Conservation (phyloP, 768 basidiomycete genomes). For the Tricholoma bakamatsutake region DNA sequence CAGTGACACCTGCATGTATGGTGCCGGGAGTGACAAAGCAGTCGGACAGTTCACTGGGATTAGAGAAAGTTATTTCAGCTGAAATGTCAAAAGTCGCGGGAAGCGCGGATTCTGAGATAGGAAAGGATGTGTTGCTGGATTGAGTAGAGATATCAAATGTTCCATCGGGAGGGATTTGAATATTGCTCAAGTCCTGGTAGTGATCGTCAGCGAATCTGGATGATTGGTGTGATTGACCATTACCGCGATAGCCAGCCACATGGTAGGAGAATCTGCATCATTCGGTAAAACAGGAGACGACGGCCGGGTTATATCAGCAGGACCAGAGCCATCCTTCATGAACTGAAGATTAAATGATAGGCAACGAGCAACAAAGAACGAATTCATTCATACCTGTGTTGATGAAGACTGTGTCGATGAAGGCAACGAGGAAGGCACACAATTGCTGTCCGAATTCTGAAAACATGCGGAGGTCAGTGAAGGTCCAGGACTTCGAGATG, state of each 20-base stretch:
- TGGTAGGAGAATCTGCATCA: not conserved
- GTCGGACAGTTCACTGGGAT: conserved; percentile 2
- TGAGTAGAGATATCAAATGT: not conserved
- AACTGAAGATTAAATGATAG: not conserved
- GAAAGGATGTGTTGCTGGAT: conserved; percentile 19
- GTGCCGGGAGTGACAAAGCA: not conserved
- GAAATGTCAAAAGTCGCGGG: conserved; percentile 22
- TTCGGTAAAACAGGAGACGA: not conserved
- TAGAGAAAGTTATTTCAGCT: conserved; percentile 8
- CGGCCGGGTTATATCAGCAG: not conserved
- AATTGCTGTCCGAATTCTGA: not conserved
- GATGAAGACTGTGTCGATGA: not conserved
- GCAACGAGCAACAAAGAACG: not conserved
- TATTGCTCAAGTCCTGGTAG: conserved; percentile 1
- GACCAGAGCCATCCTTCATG: not conserved
- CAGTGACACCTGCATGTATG: not conserved
- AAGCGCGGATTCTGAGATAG: conserved; percentile 20
- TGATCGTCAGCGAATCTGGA: not conserved
- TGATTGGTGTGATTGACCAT: not conserved
- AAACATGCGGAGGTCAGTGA: not conserved
- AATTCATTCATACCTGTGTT: not conserved
- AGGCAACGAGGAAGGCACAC: not conserved
- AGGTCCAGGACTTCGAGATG: not conserved
- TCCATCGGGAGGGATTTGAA: not conserved
- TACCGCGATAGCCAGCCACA: not conserved